Percentiles rank a stretch among this genome's conserved stretches.
Conservation (phyloP, 176 grass and related monocot genomes). For the Luzula sylvatica region DNA sequence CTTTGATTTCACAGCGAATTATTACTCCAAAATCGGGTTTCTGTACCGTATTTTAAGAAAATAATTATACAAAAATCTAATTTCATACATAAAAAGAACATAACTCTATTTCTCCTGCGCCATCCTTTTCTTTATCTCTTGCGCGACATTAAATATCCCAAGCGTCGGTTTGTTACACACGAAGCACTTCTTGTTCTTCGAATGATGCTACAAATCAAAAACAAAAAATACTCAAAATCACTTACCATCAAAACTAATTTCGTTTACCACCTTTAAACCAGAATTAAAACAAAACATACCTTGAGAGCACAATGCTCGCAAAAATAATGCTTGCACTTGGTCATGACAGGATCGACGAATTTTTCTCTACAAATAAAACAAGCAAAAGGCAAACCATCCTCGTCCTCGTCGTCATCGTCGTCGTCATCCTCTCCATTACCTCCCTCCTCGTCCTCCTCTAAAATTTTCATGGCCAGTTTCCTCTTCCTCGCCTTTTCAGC, state of each 20-base stretch:
- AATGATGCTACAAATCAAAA: conserved; percentile 53
- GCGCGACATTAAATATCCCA: conserved; percentile 73
- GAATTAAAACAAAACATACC: conserved; percentile 37
- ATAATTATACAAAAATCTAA: too few species aligned
- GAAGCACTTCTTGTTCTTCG: conserved; percentile 83
- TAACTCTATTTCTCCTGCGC: conserved; percentile 48
- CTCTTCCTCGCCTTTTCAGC: conserved; percentile 54
- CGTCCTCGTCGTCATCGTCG: conserved; percentile 27
- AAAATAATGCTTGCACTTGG: conserved; percentile 86
- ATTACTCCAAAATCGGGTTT: too few species aligned
- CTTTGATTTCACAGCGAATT: too few species aligned
- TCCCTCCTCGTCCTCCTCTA: conserved; percentile 30
- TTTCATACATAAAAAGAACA: conserved; percentile 6
- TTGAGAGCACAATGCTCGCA: conserved; percentile 85
- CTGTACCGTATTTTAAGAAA: too few species aligned
- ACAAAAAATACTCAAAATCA: neutral
- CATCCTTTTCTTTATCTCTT: conserved; percentile 78
- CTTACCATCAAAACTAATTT: too few species aligned
- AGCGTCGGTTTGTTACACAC: conserved; percentile 84
- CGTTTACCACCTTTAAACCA: too few species aligned
- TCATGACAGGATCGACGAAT: conserved; percentile 74
- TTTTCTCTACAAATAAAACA: conserved; percentile 71
- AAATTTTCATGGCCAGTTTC: conserved; percentile 29
- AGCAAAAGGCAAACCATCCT: conserved; percentile 59
- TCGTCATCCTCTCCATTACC: conserved; percentile 21